Evolutionary conservation across 2,329 filamentous ascomycete genomes (phyloP).

Genomic region (Phoma sp.): DNA sequence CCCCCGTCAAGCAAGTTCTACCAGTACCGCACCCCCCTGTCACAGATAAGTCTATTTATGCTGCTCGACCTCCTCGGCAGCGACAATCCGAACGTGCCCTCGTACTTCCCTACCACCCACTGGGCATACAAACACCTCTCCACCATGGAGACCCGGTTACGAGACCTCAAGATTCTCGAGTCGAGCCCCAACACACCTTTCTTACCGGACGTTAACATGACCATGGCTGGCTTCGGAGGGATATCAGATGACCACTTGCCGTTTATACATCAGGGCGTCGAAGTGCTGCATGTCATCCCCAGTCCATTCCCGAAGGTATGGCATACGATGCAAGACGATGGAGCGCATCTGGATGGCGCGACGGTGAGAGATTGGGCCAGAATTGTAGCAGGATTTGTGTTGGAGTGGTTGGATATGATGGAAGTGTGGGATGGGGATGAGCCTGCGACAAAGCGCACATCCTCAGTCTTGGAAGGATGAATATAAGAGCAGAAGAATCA

Average conservation of each 20-base stretch:
- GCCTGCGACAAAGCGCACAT: neutral
- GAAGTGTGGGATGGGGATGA: slow-evolving; percentile 47
- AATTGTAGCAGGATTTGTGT: slow-evolving; percentile 82
- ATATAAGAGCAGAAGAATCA: neutral
- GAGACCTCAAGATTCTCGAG: slow-evolving; percentile 70
- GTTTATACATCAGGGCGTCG: slow-evolving; percentile 85
- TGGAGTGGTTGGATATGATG: slow-evolving; percentile 91
- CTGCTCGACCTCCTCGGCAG: slow-evolving; percentile 89
- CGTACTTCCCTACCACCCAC: slow-evolving; percentile 88
- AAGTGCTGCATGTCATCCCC: slow-evolving; percentile 89
- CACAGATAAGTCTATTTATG: slow-evolving; percentile 85
- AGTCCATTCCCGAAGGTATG: slow-evolving; percentile 82
- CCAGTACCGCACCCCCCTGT: slow-evolving; percentile 73
- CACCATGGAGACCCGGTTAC: slow-evolving; percentile 75
- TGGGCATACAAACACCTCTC: slow-evolving; percentile 89
- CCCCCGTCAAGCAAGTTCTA: slow-evolving; percentile 69
- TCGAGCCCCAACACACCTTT: slow-evolving; percentile 62
- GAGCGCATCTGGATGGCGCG: slow-evolving; percentile 78
- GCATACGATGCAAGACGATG: slow-evolving; percentile 87
- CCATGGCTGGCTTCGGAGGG: slow-evolving; percentile 38
- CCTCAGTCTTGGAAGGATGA: neutral
- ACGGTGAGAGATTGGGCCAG: slow-evolving; percentile 88
- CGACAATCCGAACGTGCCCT: slow-evolving; percentile 73
- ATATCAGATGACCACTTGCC: slow-evolving; percentile 91
- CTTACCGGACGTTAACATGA: slow-evolving; percentile 52